These are phyloP conservation scores for Candida nanaspora DNA, from an alignment of 805 yeast species.

Conservation along the genomic window DNA sequence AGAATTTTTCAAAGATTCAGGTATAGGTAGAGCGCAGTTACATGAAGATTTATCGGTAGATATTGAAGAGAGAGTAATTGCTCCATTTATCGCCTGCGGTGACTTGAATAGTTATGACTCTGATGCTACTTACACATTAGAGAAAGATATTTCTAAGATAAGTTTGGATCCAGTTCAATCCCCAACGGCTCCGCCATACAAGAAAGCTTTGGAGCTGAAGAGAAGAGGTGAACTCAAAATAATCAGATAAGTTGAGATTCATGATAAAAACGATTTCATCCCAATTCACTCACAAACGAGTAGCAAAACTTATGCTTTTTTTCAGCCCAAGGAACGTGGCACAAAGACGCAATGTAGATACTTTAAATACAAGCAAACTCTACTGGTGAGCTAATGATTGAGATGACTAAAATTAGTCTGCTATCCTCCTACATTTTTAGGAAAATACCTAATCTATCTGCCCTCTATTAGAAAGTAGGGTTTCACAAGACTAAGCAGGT, in stretches of 20 bases:
- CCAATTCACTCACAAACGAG: not conserved
- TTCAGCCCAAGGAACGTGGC: no score
- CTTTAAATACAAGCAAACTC: no score
- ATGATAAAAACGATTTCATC: not conserved
- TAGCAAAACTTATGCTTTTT: not conserved
- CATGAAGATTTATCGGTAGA: constrained; percentile 43
- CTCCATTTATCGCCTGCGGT: constrained; percentile 95
- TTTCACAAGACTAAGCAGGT: no score
- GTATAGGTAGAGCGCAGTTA: constrained; percentile 47
- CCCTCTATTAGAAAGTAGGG: no score
- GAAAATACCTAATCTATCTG: no score
- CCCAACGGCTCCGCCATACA: constrained; percentile 97
- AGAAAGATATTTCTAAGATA: constrained; percentile 27
- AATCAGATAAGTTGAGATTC: constrained; percentile 13
- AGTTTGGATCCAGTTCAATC: constrained; percentile 88
- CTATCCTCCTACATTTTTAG: no score
- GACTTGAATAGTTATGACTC: constrained; percentile 84
- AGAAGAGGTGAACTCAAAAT: constrained; percentile 54
- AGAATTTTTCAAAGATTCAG: constrained; percentile 65
- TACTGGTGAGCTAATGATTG: no score
- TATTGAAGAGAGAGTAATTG: constrained; percentile 64
- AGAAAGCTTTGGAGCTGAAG: constrained; percentile 82
- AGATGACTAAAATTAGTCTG: no score
- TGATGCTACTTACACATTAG: constrained; percentile 83
- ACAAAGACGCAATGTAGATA: no score